phyloP scores from a whole-genome alignment of 2,329 filamentous ascomycete species.

The Emydomyces testavorans region DNA sequence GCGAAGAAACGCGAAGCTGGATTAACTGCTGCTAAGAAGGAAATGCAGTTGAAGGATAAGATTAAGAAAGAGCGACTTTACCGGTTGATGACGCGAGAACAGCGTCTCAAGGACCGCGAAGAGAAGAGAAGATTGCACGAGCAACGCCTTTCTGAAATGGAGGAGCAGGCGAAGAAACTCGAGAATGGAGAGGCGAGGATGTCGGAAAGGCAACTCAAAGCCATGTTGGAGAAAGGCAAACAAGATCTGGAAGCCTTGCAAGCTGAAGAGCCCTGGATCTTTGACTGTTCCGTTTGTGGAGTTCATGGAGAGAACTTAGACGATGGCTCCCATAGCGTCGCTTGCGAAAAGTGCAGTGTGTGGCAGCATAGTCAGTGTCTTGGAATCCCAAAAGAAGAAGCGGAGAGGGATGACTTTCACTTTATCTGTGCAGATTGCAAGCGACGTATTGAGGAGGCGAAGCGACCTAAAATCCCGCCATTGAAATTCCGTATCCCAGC shows the following conservation, averaged over 20 bases:
- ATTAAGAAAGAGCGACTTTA: slow-evolving; percentile 64
- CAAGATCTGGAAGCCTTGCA: slow-evolving; percentile 63
- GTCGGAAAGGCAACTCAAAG: slow-evolving; percentile 69
- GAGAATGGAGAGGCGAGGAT: slow-evolving; percentile 48
- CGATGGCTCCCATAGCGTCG: slow-evolving; percentile 84
- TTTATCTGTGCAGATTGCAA: slow-evolving; percentile 75
- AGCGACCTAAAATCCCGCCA: slow-evolving; percentile 50
- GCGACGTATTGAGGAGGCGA: slow-evolving; percentile 52
- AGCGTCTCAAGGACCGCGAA: slow-evolving; percentile 76
- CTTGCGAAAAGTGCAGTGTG: slow-evolving; percentile 84
- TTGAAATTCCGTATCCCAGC: slow-evolving; percentile 47
- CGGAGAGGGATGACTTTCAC: slow-evolving; percentile 74
- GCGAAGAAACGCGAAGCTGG: slow-evolving; percentile 55
- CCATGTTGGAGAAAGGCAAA: slow-evolving; percentile 68
- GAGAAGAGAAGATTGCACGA: slow-evolving; percentile 71
- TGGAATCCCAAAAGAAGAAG: slow-evolving; percentile 63
- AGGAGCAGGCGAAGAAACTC: slow-evolving; percentile 58
- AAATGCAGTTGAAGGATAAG: slow-evolving; percentile 50
- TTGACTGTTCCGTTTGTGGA: slow-evolving; percentile 82
- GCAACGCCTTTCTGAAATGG: slow-evolving; percentile 67
- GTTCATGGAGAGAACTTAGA: slow-evolving; percentile 79
- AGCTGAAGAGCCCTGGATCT: slow-evolving; percentile 77
- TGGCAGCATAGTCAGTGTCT: slow-evolving; percentile 97
- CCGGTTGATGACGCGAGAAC: slow-evolving; percentile 71
- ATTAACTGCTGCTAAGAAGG: slow-evolving; percentile 49